Conservation (phyloP, 108 stramenopile species). For the Cyclotella cryptica region DNA sequence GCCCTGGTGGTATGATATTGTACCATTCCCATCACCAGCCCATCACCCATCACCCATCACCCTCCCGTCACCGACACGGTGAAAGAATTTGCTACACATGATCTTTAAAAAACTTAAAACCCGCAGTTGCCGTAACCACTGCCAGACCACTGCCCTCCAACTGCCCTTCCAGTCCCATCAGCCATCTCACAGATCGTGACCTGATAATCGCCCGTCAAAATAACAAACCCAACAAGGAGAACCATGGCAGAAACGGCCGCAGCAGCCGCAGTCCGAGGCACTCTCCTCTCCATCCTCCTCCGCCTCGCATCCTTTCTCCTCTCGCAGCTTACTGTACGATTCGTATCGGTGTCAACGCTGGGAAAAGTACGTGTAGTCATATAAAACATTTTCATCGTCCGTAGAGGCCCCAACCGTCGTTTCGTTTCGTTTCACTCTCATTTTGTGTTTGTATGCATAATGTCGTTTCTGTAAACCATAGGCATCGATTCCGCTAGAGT, state of each 20-base stretch:
- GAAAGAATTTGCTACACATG: too few species aligned
- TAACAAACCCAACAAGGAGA: background rate
- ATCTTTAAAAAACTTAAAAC: too few species aligned
- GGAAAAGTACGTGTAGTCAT: conserved; percentile 52
- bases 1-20: too few species aligned
- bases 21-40: too few species aligned
- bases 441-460: background rate
- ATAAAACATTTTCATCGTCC: too few species aligned
- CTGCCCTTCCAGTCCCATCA: too few species aligned
- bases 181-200: too few species aligned
- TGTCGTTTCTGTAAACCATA: background rate
- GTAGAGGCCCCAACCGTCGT: too few species aligned
- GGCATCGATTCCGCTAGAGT: conserved; percentile 82
- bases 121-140: too few species aligned
- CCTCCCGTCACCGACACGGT: too few species aligned
- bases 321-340: conserved; percentile 79
- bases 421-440: background rate
- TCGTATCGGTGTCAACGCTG: conserved; percentile 66
- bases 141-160: too few species aligned
- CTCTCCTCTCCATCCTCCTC: conserved; percentile 62
- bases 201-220: background rate
- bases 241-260: conserved; percentile 3
- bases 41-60: too few species aligned
- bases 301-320: conserved; percentile 75
- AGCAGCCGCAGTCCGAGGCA: conserved; percentile 65